A percentile compares a stretch with the other conserved stretches of the same genome.
phyloP scores from a whole-genome alignment of 768 basidiomycete species.

The Hypholoma fasciculare region DNA sequence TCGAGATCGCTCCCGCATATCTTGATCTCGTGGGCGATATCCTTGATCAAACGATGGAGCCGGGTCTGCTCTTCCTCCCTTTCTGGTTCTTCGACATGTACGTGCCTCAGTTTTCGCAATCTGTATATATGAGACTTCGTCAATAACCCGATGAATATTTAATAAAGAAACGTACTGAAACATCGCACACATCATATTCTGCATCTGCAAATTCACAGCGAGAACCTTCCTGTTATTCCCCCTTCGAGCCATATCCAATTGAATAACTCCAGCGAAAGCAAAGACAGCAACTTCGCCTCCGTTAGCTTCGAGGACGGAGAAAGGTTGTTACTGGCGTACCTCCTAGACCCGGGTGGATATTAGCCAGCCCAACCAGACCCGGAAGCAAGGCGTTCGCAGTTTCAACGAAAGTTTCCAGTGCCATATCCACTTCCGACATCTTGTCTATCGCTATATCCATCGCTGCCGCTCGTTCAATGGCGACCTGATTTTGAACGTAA shows the following conservation, averaged over 20 bases:
- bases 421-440: not conserved
- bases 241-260: constrained; percentile 37
- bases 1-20: constrained; percentile 38
- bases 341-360: constrained; percentile 12
- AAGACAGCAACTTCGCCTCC: constrained; percentile 32
- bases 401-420: constrained; percentile 2
- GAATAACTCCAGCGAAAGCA: constrained; percentile 42
- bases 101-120: constrained; percentile 14
- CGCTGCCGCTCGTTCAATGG: not conserved
- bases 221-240: constrained; percentile 46
- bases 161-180: constrained; percentile 35
- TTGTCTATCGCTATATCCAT: not conserved
- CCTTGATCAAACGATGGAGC: constrained; percentile 21
- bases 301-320: not conserved
- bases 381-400: constrained; percentile 4
- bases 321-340: not conserved
- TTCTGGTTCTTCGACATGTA: constrained; percentile 19
- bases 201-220: constrained; percentile 41
- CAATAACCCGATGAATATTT: not conserved
- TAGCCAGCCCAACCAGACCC: constrained; percentile 5
- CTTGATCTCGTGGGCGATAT: constrained; percentile 35
- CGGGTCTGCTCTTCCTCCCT: constrained; percentile 24
- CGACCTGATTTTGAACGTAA: not conserved
- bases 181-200: constrained; percentile 41
- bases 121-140: not conserved